These are phyloP conservation scores for Pythium coloratum DNA, from an alignment of 352 stramenopile genomes.

Conservation along the genomic window DNA sequence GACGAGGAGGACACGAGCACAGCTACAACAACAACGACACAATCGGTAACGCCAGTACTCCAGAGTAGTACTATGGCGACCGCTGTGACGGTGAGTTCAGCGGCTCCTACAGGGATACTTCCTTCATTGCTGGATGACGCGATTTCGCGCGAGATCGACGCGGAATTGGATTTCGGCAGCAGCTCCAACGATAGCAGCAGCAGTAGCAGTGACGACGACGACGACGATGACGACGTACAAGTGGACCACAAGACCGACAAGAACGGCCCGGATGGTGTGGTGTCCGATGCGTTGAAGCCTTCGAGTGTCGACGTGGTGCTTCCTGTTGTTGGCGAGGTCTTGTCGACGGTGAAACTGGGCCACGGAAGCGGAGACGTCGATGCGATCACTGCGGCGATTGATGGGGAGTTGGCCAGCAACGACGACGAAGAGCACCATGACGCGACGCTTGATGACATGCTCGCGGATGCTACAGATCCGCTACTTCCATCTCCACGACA, in stretches of 20 bases:
- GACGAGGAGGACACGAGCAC: constrained; percentile 4
- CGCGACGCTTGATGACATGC: not conserved
- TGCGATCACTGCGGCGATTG: constrained; percentile 27
- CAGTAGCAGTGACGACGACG: constrained; percentile 4
- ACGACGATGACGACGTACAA: not conserved
- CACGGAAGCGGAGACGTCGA: constrained; percentile 9
- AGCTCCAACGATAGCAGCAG: constrained; percentile 18
- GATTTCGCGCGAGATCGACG: constrained; percentile 20
- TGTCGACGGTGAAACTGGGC: not conserved
- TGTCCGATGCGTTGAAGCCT: not conserved
- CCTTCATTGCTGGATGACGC: constrained; percentile 10
- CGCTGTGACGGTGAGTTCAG: not conserved
- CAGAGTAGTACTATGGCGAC: no score
- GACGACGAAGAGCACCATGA: constrained; percentile 8
- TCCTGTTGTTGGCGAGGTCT: not conserved
- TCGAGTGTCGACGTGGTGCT: not conserved
- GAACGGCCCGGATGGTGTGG: not conserved
- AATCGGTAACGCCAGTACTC: not conserved
- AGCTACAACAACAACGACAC: not conserved
- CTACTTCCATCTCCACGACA: not conserved
- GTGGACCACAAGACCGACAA: not conserved
- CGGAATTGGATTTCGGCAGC: constrained; percentile 16
- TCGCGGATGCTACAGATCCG: not conserved
- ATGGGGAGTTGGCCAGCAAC: constrained; percentile 28
- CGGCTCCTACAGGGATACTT: not conserved